These are phyloP conservation scores for Rubia yunnanensis DNA, from an alignment of 257 asterid genomes.

Conservation along the genomic window DNA sequence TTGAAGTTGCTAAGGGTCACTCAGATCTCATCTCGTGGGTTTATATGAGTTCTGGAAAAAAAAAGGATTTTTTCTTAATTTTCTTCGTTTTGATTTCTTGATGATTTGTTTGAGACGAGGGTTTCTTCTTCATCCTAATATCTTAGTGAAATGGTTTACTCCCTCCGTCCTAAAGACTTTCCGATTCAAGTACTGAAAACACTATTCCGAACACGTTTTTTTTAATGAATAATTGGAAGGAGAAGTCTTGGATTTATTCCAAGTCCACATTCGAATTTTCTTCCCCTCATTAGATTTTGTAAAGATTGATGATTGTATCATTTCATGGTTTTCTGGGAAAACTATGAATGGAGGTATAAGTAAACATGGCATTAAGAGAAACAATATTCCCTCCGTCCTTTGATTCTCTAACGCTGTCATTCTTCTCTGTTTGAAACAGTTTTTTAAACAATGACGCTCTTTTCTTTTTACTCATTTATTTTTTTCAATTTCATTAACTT, in stretches of 20 bases:
- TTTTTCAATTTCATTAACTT: neutral
- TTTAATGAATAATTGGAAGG: too few species aligned
- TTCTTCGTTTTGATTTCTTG: neutral
- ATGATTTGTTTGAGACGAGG: neutral
- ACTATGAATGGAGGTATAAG: neutral
- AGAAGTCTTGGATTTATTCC: too few species aligned
- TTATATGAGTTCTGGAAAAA: neutral
- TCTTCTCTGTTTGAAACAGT: too few species aligned
- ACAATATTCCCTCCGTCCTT: too few species aligned
- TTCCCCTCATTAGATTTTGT: neutral
- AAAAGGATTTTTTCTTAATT: too few species aligned
- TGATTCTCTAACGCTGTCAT: too few species aligned
- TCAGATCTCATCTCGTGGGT: constrained; percentile 14
- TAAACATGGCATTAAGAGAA: neutral
- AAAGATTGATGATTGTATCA: neutral
- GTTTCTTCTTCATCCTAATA: neutral
- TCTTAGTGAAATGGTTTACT: neutral
- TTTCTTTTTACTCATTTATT: too few species aligned
- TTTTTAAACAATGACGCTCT: too few species aligned
- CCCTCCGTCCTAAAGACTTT: neutral
- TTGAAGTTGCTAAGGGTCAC: neutral
- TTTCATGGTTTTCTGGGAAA: neutral
- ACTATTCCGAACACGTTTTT: neutral
- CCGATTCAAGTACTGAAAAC: neutral
- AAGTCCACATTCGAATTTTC: neutral